These are phyloP conservation scores for Xylariales sp. DNA, from an alignment of 2,329 filamentous ascomycete species.

Conservation along the genomic window DNA sequence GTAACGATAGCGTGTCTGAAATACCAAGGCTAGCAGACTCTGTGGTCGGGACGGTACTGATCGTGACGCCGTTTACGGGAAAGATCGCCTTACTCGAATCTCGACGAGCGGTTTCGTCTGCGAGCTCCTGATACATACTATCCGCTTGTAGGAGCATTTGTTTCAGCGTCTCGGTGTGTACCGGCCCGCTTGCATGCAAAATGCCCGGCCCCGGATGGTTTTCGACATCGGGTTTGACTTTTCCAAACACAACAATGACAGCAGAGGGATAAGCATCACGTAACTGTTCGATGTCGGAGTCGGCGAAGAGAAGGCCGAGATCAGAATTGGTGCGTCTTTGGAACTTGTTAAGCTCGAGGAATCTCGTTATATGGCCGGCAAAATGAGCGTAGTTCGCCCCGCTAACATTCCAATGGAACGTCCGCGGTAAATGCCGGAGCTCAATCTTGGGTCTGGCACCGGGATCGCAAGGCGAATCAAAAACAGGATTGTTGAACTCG, in stretches of 20 bases:
- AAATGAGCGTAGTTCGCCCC: conserved; percentile 13
- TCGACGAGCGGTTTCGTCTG: conserved; percentile 1
- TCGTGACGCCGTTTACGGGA: not conserved
- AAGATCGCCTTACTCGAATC: not conserved
- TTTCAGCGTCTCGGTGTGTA: conserved; percentile 14
- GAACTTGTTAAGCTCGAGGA: conserved; percentile 17
- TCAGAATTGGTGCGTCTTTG: not conserved
- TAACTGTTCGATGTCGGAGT: conserved; percentile 6
- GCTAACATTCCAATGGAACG: not conserved
- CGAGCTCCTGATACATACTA: conserved; percentile 7
- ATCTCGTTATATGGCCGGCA: conserved; percentile 14
- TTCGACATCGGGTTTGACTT: not conserved
- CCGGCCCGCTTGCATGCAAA: not conserved
- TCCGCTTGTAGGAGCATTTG: conserved; percentile 14
- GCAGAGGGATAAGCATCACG: conserved; percentile 19
- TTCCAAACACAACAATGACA: conserved; percentile 12
- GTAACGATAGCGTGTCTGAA: not conserved
- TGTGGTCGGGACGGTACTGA: not conserved
- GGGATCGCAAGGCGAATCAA: not conserved
- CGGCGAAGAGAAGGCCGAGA: conserved; percentile 14
- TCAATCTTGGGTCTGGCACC: not conserved
- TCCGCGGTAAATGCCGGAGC: conserved; percentile 12
- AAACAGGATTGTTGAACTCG: conserved; percentile 9
- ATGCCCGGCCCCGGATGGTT: not conserved
- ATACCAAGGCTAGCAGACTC: conserved; percentile 7